A percentile compares a stretch with the other conserved stretches of the same genome.
Evolutionary conservation across 495 filamentous ascomycete genomes (phyloP).

Genomic region (Aspergillus avenaceus): DNA sequence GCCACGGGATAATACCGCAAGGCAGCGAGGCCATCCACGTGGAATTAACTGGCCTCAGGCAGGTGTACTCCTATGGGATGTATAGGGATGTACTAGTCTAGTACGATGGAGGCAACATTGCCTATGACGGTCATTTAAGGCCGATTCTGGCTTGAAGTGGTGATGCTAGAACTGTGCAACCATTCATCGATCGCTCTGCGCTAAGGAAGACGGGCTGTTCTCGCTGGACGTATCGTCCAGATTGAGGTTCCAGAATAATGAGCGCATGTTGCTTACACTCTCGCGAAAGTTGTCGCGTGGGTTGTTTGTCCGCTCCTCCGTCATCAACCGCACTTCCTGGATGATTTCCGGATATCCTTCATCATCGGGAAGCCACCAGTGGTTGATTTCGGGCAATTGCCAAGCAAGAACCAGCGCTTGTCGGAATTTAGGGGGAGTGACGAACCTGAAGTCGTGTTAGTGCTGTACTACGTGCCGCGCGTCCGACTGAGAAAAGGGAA

Average conservation of each 20-base stretch:
- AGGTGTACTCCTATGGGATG: too few relatives aligned
- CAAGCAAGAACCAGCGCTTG: slow-evolving; percentile 68
- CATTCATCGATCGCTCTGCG: slow-evolving; percentile 6
- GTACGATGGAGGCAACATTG: too few relatives aligned
- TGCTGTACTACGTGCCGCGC: not conserved
- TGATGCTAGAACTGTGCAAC: too few relatives aligned
- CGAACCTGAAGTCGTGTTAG: slow-evolving; percentile 58
- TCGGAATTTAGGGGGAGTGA: slow-evolving; percentile 72
- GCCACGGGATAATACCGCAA: too few relatives aligned
- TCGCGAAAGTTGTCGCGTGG: slow-evolving; percentile 59
- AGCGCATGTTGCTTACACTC: slow-evolving; percentile 70
- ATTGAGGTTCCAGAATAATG: slow-evolving; percentile 56
- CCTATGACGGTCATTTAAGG: too few relatives aligned
- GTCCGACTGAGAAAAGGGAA: not conserved
- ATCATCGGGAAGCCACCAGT: slow-evolving; percentile 87
- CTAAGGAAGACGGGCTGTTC: slow-evolving; percentile 21
- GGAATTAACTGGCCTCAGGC: too few relatives aligned
- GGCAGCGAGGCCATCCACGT: too few relatives aligned
- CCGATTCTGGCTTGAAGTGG: too few relatives aligned
- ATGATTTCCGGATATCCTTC: slow-evolving; percentile 68
- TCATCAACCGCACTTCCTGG: slow-evolving; percentile 70
- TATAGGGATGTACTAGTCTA: too few relatives aligned
- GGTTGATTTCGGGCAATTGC: slow-evolving; percentile 58
- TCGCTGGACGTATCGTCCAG: slow-evolving; percentile 36
- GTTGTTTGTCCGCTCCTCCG: slow-evolving; percentile 62